Evolutionary conservation across 768 basidiomycete species (phyloP).

Genomic region (Mycena pura): DNA sequence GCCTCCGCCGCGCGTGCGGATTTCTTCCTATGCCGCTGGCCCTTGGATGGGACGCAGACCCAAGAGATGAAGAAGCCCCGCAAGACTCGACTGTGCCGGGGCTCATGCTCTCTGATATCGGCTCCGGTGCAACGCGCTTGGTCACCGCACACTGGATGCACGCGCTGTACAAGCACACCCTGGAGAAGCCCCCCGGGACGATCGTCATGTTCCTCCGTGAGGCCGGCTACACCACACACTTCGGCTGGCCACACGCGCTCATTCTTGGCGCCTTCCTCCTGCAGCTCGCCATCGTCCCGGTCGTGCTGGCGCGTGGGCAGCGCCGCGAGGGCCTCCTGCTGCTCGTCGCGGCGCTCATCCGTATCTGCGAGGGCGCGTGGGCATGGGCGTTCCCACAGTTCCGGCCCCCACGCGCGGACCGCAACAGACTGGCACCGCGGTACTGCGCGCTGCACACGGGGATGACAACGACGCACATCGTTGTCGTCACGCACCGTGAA

Average conservation of each 20-base stretch:
- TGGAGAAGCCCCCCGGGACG: neutral
- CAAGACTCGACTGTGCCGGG: neutral
- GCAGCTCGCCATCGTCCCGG: neutral
- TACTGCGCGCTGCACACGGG: constrained; percentile 2
- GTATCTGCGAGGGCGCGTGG: neutral
- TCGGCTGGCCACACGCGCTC: neutral
- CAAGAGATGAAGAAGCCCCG: neutral
- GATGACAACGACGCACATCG: constrained; percentile 1
- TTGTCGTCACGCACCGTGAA: neutral
- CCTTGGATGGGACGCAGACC: constrained; percentile 7
- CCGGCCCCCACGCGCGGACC: neutral
- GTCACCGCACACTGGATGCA: constrained; percentile 7
- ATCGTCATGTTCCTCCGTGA: neutral
- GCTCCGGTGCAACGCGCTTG: neutral
- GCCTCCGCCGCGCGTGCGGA: neutral
- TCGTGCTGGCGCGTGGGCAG: neutral
- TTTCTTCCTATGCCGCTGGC: constrained; percentile 11
- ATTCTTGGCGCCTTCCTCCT: neutral
- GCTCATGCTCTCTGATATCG: neutral
- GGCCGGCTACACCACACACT: neutral
- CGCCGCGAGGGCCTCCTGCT: neutral
- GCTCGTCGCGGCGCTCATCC: neutral
- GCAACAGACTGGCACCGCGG: neutral
- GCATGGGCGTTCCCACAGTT: neutral
- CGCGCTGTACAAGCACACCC: neutral